Conservation (phyloP, 495 filamentous ascomycete species). For the Entonaema liquescens region DNA sequence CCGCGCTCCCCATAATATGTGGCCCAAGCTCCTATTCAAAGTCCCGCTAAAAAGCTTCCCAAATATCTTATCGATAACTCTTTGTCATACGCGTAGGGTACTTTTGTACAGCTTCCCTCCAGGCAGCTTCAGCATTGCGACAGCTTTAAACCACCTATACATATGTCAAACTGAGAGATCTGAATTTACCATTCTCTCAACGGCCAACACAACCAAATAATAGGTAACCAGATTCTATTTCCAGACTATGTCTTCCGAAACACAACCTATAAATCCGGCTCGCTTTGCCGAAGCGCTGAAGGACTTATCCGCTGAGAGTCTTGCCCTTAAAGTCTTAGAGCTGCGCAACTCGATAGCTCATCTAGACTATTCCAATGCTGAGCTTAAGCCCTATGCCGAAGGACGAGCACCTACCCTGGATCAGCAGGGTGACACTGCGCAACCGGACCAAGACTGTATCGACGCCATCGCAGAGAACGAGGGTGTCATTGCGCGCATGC, state of each 20-base stretch:
- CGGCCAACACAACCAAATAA: not conserved
- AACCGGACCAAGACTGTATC: conserved; percentile 70
- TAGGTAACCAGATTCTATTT: not conserved
- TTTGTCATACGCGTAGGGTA: not conserved
- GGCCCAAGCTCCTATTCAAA: conserved; percentile 10
- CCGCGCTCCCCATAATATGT: not conserved
- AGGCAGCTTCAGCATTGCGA: conserved; percentile 39
- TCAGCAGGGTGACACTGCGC: conserved; percentile 22
- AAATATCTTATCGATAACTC: conserved; percentile 26
- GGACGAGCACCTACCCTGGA: conserved; percentile 41
- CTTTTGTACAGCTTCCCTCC: conserved; percentile 13
- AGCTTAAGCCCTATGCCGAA: conserved; percentile 69
- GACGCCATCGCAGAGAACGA: conserved; percentile 81
- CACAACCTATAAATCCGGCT: conserved; percentile 66
- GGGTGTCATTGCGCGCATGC: conserved; percentile 75
- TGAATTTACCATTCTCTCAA: not conserved
- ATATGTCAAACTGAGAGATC: not conserved
- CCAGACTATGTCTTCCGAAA: conserved; percentile 54
- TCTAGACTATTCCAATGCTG: conserved; percentile 78
- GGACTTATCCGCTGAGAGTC: conserved; percentile 72
- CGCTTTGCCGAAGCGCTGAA: conserved; percentile 76
- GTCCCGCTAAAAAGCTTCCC: conserved; percentile 17
- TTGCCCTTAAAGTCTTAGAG: conserved; percentile 84
- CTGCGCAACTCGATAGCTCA: conserved; percentile 84
- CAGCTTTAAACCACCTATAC: conserved; percentile 15